These are phyloP conservation scores for Dittrichia graveolens DNA, from an alignment of 129 eudicot species.

Conservation along the genomic window DNA sequence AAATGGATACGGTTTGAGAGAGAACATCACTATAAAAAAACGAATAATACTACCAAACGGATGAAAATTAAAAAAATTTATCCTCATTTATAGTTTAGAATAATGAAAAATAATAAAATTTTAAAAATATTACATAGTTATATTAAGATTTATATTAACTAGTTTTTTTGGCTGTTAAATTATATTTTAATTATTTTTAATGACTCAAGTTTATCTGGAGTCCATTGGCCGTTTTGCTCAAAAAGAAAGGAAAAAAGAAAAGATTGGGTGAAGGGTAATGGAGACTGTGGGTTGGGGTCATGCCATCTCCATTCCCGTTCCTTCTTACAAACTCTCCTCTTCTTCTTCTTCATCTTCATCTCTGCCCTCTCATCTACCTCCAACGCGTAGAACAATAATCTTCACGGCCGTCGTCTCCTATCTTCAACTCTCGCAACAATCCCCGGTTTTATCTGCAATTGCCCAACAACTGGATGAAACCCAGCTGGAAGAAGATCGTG, in stretches of 20 bases:
- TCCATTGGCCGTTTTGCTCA: background rate
- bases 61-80: too few species aligned
- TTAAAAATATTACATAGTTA: too few species aligned
- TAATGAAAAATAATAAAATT: too few species aligned
- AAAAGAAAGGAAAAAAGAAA: background rate
- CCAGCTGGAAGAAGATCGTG: slow-evolving; percentile 65
- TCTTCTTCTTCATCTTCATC: slow-evolving; percentile 28
- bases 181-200: too few species aligned
- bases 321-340: slow-evolving; percentile 26
- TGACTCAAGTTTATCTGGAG: too few species aligned
- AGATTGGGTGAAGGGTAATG: slow-evolving; percentile 30
- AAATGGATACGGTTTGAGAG: too few species aligned
- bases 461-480: slow-evolving; percentile 61
- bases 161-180: too few species aligned
- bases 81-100: too few species aligned
- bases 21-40: too few species aligned
- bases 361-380: slow-evolving; percentile 23
- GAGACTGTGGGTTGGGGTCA: slow-evolving; percentile 37
- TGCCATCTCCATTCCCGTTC: slow-evolving; percentile 34
- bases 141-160: too few species aligned
- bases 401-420: slow-evolving; percentile 46
- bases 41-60: too few species aligned
- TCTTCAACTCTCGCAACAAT: slow-evolving; percentile 31
- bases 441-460: slow-evolving; percentile 43
- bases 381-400: slow-evolving; percentile 54